phyloP scores from a whole-genome alignment of 345 rosid genomes.

The Pistacia integerrima region DNA sequence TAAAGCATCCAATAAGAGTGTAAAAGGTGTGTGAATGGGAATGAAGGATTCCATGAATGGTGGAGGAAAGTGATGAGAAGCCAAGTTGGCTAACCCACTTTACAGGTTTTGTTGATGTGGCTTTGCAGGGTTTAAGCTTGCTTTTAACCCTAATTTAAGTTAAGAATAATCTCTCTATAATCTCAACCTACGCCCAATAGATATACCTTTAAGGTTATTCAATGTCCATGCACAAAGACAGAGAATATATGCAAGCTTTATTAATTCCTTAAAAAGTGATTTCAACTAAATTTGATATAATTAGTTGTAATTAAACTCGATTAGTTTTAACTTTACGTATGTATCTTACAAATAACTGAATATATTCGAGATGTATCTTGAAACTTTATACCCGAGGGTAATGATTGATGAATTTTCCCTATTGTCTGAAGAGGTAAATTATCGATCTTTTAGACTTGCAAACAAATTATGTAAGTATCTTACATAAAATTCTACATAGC shows the following conservation, averaged over 20 bases:
- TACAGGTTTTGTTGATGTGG: conserved; percentile 27
- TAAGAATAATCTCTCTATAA: background rate
- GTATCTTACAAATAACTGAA: too few species aligned
- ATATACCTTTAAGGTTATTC: background rate
- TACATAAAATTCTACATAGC: too few species aligned
- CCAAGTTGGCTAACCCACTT: conserved; percentile 26
- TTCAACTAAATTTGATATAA: too few species aligned
- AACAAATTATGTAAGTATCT: too few species aligned
- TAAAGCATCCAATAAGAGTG: conserved; percentile 15
- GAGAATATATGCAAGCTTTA: background rate
- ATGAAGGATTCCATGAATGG: conserved; percentile 29
- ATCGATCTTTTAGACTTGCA: too few species aligned
- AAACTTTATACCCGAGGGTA: too few species aligned
- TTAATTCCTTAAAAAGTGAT: too few species aligned
- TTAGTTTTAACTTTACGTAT: too few species aligned
- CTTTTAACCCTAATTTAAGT: background rate
- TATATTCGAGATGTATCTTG: too few species aligned
- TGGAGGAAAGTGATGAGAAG: conserved; percentile 12
- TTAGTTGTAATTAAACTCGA: too few species aligned
- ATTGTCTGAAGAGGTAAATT: too few species aligned
- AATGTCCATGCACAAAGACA: background rate
- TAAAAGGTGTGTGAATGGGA: conserved; percentile 24
- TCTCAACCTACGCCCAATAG: background rate
- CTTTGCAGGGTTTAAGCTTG: background rate
- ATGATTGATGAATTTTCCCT: too few species aligned